Base-by-base conservation (phyloP, 805 yeast species). In the Yarrowia sp. region DNA sequence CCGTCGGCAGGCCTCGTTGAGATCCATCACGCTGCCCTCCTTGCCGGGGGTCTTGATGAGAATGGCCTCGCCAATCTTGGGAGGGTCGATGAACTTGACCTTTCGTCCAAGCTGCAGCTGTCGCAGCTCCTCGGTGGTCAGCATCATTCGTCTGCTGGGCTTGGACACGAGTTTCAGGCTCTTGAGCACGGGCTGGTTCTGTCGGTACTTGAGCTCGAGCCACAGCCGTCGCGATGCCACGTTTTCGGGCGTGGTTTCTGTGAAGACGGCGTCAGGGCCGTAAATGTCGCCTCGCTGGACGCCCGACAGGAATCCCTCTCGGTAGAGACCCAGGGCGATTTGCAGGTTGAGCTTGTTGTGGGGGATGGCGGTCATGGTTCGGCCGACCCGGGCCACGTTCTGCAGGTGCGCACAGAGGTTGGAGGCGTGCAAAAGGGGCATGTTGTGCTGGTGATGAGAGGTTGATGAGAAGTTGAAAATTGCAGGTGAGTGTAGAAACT, bases 121-220 rank as follows among this genome's bases (percentile, higher is more conserved):
- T 74, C 84, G 84, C 71, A 95, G 79, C 72, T 93, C 97, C 0
- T 84, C 82, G 22, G 82, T 79, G 1, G 84, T 79, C 73, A 92
- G 86, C 72, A 82, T 79, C 22, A 93, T 89, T 76, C 88, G 84
- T 76, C 94, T 84, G 74, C 89, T 91, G 48, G 99, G 98, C 75
- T 89, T 92, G 55, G 95, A 89, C 40, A 95, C 86, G 73, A 94
- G 82, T 40, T 85, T 83, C 74, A 92, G 85, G 68, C 86, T 84
- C 72, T 87, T 83, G 71, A 95, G 82, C 16, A 95, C 97, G 0
- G 97, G 89, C 72, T 83, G 82, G 75, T 89, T 86, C 72, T 91
- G 86, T 75, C 94, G 86, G 78, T 95, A 95, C 77, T 95, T 95
- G 77, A 95, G 82, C 1, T 93, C 96, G 22, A 95, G 78, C 99